These are phyloP conservation scores for Inonotus obliquus DNA, from an alignment of 1,284 basidiomycete genomes.

Conservation along the genomic window DNA sequence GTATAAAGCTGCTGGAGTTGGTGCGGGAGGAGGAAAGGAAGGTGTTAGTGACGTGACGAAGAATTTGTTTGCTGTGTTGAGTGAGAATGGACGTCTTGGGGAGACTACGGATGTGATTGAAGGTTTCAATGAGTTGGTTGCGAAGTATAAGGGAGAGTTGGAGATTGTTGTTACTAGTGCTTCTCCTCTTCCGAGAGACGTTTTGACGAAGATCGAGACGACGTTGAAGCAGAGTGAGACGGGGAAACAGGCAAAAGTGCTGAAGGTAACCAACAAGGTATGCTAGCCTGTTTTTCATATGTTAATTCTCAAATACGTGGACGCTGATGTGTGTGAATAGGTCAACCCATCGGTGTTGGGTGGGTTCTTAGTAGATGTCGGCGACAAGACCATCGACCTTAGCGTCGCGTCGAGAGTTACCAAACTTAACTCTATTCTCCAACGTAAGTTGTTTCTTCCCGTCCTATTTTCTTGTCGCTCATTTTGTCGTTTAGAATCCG, in stretches of 20 bases:
- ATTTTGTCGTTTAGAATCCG: constrained; percentile 14
- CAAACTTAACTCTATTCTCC: constrained; percentile 87
- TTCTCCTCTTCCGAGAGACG: constrained; percentile 68
- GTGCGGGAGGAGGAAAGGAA: constrained; percentile 60
- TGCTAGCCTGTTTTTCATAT: constrained; percentile 20
- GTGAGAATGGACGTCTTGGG: constrained; percentile 88
- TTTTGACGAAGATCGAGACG: constrained; percentile 73
- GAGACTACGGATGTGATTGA: constrained; percentile 87
- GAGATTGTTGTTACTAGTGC: constrained; percentile 92
- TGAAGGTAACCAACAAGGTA: constrained; percentile 89
- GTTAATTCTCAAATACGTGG: constrained; percentile 5
- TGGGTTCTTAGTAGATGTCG: constrained; percentile 94
- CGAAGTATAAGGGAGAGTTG: constrained; percentile 90
- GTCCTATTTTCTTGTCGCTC: background rate
- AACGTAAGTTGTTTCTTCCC: constrained; percentile 47
- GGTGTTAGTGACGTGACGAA: constrained; percentile 81
- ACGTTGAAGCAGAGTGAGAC: constrained; percentile 81
- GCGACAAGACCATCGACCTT: constrained; percentile 96
- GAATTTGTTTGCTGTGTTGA: constrained; percentile 89
- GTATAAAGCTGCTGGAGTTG: constrained; percentile 38
- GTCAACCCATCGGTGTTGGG: constrained; percentile 86
- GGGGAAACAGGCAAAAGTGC: constrained; percentile 77
- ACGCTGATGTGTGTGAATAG: constrained; percentile 34
- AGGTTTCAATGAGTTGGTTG: constrained; percentile 88
- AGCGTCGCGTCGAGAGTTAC: constrained; percentile 91